A percentile compares a stretch with the other conserved stretches of the same genome.
Conservation (phyloP, 179 eudicot species). For the Silene coronaria region DNA sequence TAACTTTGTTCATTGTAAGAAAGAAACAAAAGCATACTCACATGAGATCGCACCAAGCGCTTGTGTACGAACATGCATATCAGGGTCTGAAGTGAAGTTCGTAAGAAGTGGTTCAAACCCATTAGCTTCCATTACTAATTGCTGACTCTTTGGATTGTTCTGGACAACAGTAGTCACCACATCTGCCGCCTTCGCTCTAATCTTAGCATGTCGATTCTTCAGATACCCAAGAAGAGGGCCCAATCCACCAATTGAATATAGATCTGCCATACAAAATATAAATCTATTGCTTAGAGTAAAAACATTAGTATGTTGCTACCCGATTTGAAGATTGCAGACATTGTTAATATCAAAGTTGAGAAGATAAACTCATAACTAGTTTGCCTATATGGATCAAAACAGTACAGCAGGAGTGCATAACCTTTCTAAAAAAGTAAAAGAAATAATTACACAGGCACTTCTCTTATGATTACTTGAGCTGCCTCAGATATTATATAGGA, state of each 20-base stretch:
- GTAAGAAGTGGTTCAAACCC: conserved; percentile 71
- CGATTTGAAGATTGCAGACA: not conserved
- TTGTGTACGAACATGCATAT: conserved; percentile 62
- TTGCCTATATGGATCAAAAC: no score
- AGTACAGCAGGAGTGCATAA: no score
- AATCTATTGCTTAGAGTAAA: not conserved
- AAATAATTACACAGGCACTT: not conserved
- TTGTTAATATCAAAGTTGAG: no score
- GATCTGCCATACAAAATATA: conserved; percentile 43
- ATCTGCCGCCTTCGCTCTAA: conserved; percentile 94
- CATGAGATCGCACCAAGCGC: conserved; percentile 92
- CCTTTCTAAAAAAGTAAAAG: no score
- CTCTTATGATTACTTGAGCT: not conserved
- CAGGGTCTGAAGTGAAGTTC: conserved; percentile 74
- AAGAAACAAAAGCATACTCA: conserved; percentile 31
- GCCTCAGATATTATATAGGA: not conserved
- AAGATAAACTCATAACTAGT: no score
- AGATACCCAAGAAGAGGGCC: conserved; percentile 75
- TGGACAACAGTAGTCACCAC: conserved; percentile 86
- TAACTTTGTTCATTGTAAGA: not conserved
- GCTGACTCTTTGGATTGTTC: conserved; percentile 86
- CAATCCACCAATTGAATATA: conserved; percentile 87
- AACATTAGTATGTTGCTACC: not conserved
- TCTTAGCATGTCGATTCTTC: conserved; percentile 65
- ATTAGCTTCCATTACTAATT: conserved; percentile 84